Evolutionary conservation across 139 green algal species (phyloP), one percentile per base, ranked within the genome.

Genomic region (Tetratostichococcus sp.): DNA sequence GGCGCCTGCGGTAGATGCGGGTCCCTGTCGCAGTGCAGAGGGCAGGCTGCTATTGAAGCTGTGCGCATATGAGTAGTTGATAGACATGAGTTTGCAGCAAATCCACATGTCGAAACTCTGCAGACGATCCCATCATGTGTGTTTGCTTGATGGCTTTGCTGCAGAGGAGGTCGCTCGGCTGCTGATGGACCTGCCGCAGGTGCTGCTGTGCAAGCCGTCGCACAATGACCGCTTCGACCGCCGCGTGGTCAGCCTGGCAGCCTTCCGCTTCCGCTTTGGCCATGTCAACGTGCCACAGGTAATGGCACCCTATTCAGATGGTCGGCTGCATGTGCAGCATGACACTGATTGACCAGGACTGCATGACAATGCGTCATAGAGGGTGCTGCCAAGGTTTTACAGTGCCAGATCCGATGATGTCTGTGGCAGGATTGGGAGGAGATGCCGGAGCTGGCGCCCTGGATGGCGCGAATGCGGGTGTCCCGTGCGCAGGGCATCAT

Each of bases 201-300:
- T 91, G 43, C 83, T 91, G 83, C 83, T 89, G 26, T 91, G 86
- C 79, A 91, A 91, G 77, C 85, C 86, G 28, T 84, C 70, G 28
- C 74, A 50, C 34, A 81, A 84, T 43, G 87, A 91, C 67, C 71
- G 86, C 5, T 91, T 86, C 83, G 86, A 91, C 70, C 73, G 85
- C 19, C 72, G 87, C 0, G 76, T 80, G 5, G 79, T 91, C 1
- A 77, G 91, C 65, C 79, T 91, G 23, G 77, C 79, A 1, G 86
- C 83, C 0, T 87, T 80, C 69, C 57, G 72, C 30, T 75, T 78
- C 43, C 66, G 33, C 17, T 67, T 88, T 67, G 87, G 87, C 50
- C 79, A 91, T 68, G 84, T 75, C 78, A 86, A 89, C 70, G 86
- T 91, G 26, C 85, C 86, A 22, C 75, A 86, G 81, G 81, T 77